These are phyloP conservation scores for Sutorius australiensis DNA, from an alignment of 768 basidiomycete genomes.

Conservation along the genomic window DNA sequence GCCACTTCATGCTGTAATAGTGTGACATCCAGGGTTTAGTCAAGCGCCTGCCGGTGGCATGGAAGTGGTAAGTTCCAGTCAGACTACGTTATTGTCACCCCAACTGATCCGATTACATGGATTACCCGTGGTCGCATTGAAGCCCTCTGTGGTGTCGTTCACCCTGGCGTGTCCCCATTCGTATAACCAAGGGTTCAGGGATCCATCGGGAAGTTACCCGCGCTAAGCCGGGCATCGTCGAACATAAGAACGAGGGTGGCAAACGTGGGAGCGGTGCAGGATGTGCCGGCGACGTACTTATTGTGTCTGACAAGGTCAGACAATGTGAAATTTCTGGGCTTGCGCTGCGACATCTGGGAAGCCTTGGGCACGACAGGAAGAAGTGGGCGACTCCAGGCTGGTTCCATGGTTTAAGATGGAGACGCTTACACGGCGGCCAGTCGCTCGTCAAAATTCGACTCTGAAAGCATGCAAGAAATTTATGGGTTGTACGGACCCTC, in stretches of 20 bases:
- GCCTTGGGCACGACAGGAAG: conserved; percentile 31
- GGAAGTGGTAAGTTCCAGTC: too few relatives aligned
- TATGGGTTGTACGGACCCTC: conserved; percentile 59
- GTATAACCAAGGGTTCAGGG: conserved; percentile 65
- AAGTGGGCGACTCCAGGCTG: background rate
- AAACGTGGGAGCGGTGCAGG: conserved; percentile 61
- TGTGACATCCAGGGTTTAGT: too few relatives aligned
- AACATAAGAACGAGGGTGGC: conserved; percentile 60
- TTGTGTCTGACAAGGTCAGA: conserved; percentile 36
- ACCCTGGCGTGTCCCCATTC: conserved; percentile 30
- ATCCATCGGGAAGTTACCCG: conserved; percentile 49
- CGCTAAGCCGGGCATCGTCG: conserved; percentile 55
- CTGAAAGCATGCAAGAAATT: conserved; percentile 11
- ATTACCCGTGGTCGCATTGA: conserved; percentile 50
- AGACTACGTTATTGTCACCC: too few relatives aligned
- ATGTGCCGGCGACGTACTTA: conserved; percentile 61
- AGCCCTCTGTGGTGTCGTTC: conserved; percentile 63
- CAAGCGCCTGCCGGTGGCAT: background rate
- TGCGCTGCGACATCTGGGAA: conserved; percentile 69
- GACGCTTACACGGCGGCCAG: conserved; percentile 47
- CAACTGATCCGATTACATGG: conserved; percentile 42
- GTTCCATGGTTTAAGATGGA: too few relatives aligned
- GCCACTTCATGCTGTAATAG: too few relatives aligned
- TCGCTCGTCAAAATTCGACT: background rate
- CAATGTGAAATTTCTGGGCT: conserved; percentile 45